Evolutionary conservation across 257 asterid genomes (phyloP).

Genomic region (Agastache rugosa): DNA sequence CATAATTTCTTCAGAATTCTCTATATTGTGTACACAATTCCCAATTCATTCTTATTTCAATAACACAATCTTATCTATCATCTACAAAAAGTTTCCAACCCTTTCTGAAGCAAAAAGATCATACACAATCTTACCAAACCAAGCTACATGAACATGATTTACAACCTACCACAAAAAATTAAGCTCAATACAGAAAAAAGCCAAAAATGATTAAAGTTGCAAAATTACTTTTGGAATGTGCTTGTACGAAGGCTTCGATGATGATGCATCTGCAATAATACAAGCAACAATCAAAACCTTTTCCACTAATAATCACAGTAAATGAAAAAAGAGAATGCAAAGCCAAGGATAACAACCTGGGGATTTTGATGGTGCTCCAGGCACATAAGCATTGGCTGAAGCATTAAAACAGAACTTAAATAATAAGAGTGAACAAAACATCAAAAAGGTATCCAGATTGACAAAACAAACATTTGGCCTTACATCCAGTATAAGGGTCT

Average conservation of each 20-base stretch:
- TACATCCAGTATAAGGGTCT: conserved; percentile 97
- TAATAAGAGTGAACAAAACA: conserved; percentile 20
- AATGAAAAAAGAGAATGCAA: conserved; percentile 26
- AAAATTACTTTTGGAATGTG: conserved; percentile 88
- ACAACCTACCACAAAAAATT: conserved; percentile 2
- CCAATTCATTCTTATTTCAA: conserved; percentile 14
- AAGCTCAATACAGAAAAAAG: conserved; percentile 22
- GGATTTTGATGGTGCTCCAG: conserved; percentile 79
- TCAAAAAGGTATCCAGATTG: conserved; percentile 24
- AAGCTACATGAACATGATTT: conserved; percentile 24
- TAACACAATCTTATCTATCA: neutral
- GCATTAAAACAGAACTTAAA: conserved; percentile 40
- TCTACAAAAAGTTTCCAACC: neutral
- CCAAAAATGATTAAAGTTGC: conserved; percentile 15
- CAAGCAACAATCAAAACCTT: conserved; percentile 39
- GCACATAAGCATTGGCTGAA: conserved; percentile 93
- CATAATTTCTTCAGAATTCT: neutral
- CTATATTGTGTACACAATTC: neutral
- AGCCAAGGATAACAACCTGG: conserved; percentile 49
- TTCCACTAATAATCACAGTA: conserved; percentile 27
- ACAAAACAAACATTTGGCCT: conserved; percentile 40
- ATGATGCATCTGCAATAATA: conserved; percentile 48
- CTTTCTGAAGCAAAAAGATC: conserved; percentile 10
- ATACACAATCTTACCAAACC: conserved; percentile 24
- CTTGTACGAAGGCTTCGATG: conserved; percentile 73